Conservation (phyloP, 495 filamentous ascomycete genomes). For the Aspergillus egyptiacus region DNA sequence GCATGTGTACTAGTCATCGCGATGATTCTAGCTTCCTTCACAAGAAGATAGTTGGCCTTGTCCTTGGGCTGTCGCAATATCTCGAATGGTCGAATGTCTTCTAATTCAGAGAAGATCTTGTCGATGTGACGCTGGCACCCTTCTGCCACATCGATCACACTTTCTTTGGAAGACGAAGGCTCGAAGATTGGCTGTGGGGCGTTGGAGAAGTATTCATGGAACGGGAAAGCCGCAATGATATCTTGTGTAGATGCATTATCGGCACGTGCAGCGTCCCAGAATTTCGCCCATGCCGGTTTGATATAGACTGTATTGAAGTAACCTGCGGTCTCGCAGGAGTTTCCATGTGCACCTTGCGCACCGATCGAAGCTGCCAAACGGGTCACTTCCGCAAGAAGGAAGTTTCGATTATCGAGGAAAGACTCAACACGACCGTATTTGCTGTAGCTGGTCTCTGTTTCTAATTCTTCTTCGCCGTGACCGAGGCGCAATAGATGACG, state of each 20-base stretch:
- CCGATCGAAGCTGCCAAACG: conserved; percentile 75
- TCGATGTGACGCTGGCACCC: conserved; percentile 89
- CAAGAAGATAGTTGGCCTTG: conserved; percentile 89
- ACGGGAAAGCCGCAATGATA: conserved; percentile 76
- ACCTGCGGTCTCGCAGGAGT: conserved; percentile 90
- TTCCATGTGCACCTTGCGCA: conserved; percentile 86
- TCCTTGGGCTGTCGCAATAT: conserved; percentile 81
- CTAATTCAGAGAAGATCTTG: conserved; percentile 87
- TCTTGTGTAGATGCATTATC: conserved; percentile 50
- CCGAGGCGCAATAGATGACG: conserved; percentile 89
- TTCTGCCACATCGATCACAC: conserved; percentile 65
- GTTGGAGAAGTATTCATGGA: conserved; percentile 81
- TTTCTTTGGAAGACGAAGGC: conserved; percentile 54
- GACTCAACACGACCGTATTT: conserved; percentile 94
- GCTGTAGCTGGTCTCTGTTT: conserved; percentile 81
- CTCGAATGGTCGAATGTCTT: conserved; percentile 93
- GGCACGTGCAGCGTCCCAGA: conserved; percentile 55
- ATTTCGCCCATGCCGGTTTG: conserved; percentile 80
- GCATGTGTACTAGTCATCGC: conserved; percentile 99
- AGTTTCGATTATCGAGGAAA: conserved; percentile 82
- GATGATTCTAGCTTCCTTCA: conserved; percentile 91
- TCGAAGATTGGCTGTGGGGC: conserved; percentile 83
- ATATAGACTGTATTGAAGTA: conserved; percentile 96
- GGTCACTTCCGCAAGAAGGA: conserved; percentile 78
- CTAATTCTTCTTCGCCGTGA: conserved; percentile 90